Percentiles rank a stretch among this genome's conserved stretches.
Conservation (phyloP, 257 asterid genomes). For the Anisodus acutangulus region DNA sequence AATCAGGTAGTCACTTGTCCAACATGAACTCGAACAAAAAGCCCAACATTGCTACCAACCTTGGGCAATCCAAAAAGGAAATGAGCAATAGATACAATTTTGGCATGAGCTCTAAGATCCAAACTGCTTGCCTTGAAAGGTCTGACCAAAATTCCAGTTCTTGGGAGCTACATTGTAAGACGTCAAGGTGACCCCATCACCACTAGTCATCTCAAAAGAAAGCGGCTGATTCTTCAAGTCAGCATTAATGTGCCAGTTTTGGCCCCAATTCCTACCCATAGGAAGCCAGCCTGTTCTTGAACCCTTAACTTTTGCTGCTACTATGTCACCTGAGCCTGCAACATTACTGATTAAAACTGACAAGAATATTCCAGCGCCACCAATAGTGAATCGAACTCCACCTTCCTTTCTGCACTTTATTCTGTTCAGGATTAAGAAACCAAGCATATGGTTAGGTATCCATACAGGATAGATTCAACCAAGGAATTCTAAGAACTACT, state of each 20-base stretch:
- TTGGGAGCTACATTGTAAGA: slow-evolving; percentile 58
- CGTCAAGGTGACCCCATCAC: slow-evolving; percentile 54
- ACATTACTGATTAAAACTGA: slow-evolving; percentile 67
- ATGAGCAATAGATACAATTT: background rate
- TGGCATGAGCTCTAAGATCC: slow-evolving; percentile 36
- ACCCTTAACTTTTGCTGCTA: slow-evolving; percentile 71
- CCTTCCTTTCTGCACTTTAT: slow-evolving; percentile 67
- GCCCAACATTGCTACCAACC: background rate
- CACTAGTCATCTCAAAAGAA: slow-evolving; percentile 62
- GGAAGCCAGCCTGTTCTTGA: slow-evolving; percentile 72
- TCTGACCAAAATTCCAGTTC: slow-evolving; percentile 70
- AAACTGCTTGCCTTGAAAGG: slow-evolving; percentile 68
- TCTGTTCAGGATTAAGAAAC: slow-evolving; percentile 32
- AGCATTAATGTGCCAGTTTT: slow-evolving; percentile 66
- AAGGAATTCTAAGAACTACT: background rate
- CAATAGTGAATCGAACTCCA: slow-evolving; percentile 60
- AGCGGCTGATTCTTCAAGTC: slow-evolving; percentile 63
- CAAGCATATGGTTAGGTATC: slow-evolving; percentile 26
- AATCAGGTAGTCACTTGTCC: background rate
- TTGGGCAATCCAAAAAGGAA: background rate
- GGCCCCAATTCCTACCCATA: slow-evolving; percentile 82
- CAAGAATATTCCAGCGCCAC: slow-evolving; percentile 58
- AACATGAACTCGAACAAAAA: slow-evolving; percentile 19
- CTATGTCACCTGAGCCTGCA: slow-evolving; percentile 63
- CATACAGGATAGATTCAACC: background rate